Conservation (phyloP, 2,329 filamentous ascomycete species). For the Monilinia fructigena region DNA sequence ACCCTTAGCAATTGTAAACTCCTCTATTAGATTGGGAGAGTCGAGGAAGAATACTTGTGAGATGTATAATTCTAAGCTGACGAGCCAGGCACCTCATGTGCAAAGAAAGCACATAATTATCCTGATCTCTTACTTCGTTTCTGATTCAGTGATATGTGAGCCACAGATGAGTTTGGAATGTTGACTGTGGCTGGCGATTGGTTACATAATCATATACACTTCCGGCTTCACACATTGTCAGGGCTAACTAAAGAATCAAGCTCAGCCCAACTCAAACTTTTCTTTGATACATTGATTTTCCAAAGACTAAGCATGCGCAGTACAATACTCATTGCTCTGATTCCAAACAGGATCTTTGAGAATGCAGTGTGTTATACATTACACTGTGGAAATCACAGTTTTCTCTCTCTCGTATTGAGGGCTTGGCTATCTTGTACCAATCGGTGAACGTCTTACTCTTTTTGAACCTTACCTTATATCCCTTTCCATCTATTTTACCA, state of each 20-base stretch:
- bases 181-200: not conserved
- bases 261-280: not conserved
- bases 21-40: no score
- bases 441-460: not conserved
- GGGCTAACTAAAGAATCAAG: not conserved
- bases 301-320: not conserved
- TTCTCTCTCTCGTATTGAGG: not conserved
- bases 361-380: not conserved
- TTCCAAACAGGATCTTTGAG: not conserved
- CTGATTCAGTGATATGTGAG: not conserved
- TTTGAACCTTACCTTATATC: not conserved
- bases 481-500: not conserved
- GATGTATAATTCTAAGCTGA: not conserved
- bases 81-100: not conserved
- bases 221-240: not conserved
- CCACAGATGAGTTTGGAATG: not conserved
- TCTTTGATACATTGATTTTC: not conserved
- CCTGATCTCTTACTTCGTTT: not conserved
- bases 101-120: not conserved
- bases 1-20: no score
- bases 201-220: not conserved
- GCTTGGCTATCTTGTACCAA: conserved; percentile 1
- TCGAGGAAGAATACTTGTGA: no score
- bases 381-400: not conserved
- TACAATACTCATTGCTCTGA: not conserved